phyloP scores from a whole-genome alignment of 2,329 filamentous ascomycete genomes.

The Hypoxylon sp. region DNA sequence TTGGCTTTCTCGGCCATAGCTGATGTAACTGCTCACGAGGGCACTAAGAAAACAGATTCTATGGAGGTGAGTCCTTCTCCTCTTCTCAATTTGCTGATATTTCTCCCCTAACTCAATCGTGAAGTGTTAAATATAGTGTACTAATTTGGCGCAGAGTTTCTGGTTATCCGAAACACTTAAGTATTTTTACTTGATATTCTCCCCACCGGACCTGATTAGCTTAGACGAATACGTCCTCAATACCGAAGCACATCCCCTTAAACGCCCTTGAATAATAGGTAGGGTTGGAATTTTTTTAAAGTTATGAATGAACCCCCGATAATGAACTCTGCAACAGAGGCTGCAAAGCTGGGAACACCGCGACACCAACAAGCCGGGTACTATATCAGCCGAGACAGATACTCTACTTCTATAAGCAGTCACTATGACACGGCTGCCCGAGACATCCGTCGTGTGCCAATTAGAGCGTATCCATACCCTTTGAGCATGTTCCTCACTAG shows the following conservation, averaged over 20 bases:
- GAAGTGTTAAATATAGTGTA: too few relatives aligned
- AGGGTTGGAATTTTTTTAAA: background rate
- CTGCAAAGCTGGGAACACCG: background rate
- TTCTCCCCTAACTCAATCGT: conserved; percentile 5
- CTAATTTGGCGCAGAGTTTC: conserved; percentile 74
- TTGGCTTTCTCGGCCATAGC: conserved; percentile 64
- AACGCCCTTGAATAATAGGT: conserved; percentile 22
- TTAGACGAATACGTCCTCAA: conserved; percentile 77
- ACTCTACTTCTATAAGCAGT: background rate
- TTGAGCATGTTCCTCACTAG: background rate
- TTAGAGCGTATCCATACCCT: background rate
- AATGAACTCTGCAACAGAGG: background rate
- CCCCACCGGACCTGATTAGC: conserved; percentile 71
- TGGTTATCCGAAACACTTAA: conserved; percentile 83
- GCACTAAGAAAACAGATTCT: conserved; percentile 55
- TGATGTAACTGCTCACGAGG: conserved; percentile 64
- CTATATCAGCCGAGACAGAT: background rate
- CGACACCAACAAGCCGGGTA: background rate
- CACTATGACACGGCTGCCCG: background rate
- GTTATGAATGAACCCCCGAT: background rate
- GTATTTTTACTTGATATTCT: conserved; percentile 81
- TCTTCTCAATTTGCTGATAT: background rate
- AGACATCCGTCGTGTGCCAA: background rate
- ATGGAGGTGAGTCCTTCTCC: conserved; percentile 38
- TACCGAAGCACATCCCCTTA: conserved; percentile 65